These are phyloP conservation scores for Plectosphaerella plurivora DNA, from an alignment of 2,329 filamentous ascomycete species.

Conservation along the genomic window DNA sequence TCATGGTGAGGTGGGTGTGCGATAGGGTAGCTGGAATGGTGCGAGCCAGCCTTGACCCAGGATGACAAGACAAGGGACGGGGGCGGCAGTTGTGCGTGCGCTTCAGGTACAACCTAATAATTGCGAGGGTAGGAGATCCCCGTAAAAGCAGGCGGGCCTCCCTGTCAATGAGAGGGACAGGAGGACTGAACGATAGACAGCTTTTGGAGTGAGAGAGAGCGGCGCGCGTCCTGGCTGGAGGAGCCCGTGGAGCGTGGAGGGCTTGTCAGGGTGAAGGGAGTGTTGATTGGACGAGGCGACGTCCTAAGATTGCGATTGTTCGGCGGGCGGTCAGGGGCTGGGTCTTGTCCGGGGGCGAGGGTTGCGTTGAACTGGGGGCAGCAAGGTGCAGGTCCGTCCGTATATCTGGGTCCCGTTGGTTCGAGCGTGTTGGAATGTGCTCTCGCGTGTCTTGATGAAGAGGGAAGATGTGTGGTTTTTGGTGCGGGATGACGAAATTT, in stretches of 20 bases:
- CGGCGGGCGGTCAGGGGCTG: conserved; percentile 1
- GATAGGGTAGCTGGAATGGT: not conserved
- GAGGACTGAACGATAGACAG: not conserved
- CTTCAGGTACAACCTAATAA: too few species aligned
- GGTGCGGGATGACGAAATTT: not conserved
- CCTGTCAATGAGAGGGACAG: too few species aligned
- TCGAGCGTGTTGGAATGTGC: not conserved
- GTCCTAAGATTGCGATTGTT: conserved; percentile 3
- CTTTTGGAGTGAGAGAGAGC: conserved; percentile 4
- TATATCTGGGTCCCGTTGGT: too few species aligned
- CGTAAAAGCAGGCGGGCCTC: too few species aligned
- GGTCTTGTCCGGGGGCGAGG: too few species aligned
- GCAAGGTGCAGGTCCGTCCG: too few species aligned
- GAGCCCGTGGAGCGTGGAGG: conserved; percentile 6
- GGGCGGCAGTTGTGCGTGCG: not conserved
- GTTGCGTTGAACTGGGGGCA: not conserved
- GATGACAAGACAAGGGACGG: conserved; percentile 7
- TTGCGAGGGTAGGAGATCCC: too few species aligned
- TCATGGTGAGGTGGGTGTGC: conserved; percentile 10
- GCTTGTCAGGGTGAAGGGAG: conserved; percentile 10
- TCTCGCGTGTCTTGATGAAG: not conserved
- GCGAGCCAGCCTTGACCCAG: conserved; percentile 1
- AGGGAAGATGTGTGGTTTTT: not conserved
- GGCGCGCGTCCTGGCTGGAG: conserved; percentile 1
- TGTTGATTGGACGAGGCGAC: conserved; percentile 9